Conservation (phyloP, 163 green algal species). For the Trebouxia gelatinosa region DNA sequence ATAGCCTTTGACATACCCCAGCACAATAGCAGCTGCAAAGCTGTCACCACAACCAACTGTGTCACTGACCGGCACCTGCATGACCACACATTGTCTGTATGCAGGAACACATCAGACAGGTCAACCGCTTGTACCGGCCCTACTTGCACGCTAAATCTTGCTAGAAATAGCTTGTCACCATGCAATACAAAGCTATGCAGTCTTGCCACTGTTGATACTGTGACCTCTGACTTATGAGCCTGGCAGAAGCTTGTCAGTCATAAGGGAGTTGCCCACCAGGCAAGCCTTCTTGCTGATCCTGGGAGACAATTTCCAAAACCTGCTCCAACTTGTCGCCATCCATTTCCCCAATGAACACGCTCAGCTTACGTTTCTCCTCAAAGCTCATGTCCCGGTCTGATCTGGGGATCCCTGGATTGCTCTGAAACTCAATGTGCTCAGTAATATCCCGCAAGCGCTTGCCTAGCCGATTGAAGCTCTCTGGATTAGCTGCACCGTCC, state of each 20-base stretch:
- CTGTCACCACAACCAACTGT: slow-evolving; percentile 97
- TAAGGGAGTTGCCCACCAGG: no score
- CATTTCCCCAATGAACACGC: slow-evolving; percentile 60
- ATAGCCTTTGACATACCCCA: slow-evolving; percentile 71
- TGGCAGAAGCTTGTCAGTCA: no score
- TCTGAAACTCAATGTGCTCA: slow-evolving; percentile 17
- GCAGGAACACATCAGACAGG: not conserved
- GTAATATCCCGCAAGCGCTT: slow-evolving; percentile 48
- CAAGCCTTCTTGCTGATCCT: no score
- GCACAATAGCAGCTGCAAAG: slow-evolving; percentile 87
- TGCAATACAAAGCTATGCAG: no score
- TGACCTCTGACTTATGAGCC: no score
- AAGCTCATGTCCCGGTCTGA: slow-evolving; percentile 73
- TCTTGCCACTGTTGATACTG: no score
- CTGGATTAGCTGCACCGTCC: slow-evolving; percentile 20
- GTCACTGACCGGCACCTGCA: slow-evolving; percentile 80
- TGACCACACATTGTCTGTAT: no score
- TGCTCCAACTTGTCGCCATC: slow-evolving; percentile 62
- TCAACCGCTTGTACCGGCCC: not conserved
- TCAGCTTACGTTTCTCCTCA: slow-evolving; percentile 85
- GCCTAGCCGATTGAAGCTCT: slow-evolving; percentile 47
- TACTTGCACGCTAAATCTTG: no score
- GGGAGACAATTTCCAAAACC: slow-evolving; percentile 67
- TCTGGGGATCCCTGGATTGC: slow-evolving; percentile 18
- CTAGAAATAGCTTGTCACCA: no score